Conservation (phyloP, 768 basidiomycete species). For the Termitomyces sp. region DNA sequence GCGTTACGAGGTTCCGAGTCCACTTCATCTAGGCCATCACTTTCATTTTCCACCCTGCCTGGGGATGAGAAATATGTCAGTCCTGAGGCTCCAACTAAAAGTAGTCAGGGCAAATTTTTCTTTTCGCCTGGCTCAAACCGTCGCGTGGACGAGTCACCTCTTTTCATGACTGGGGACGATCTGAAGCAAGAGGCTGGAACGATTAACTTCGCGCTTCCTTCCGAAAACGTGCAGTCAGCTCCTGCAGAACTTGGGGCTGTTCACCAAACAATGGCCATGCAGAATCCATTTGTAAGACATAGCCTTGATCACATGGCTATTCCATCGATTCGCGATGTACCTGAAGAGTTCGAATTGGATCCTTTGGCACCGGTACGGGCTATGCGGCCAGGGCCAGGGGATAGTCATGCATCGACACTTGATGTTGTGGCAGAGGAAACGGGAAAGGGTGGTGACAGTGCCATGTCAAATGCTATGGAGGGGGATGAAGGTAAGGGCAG, state of each 20-base stretch:
- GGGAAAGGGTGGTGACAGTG: slow-evolving; percentile 9
- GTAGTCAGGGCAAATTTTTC: slow-evolving; percentile 9
- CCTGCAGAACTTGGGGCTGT: slow-evolving; percentile 44
- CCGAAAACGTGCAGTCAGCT: slow-evolving; percentile 31
- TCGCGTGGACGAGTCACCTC: slow-evolving; percentile 40
- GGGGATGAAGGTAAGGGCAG: slow-evolving; percentile 12
- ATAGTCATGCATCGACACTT: slow-evolving; percentile 8
- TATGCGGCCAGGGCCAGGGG: slow-evolving; percentile 14
- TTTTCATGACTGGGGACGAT: slow-evolving; percentile 13
- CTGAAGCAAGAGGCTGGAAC: background rate
- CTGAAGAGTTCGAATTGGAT: slow-evolving; percentile 31
- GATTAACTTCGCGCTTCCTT: background rate
- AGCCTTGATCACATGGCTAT: slow-evolving; percentile 25
- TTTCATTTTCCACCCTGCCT: slow-evolving; percentile 14
- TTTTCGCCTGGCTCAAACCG: slow-evolving; percentile 32
- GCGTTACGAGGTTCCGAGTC: slow-evolving; percentile 35
- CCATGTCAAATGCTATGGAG: slow-evolving; percentile 15
- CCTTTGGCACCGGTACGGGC: slow-evolving; percentile 33
- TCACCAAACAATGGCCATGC: slow-evolving; percentile 21
- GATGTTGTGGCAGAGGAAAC: slow-evolving; percentile 21
- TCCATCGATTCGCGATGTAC: background rate
- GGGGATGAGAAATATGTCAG: slow-evolving; percentile 9
- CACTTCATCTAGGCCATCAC: slow-evolving; percentile 22
- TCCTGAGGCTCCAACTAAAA: background rate
- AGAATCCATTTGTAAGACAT: slow-evolving; percentile 18